Base-by-base conservation (phyloP, 257 asterid species). In the Nicotiana benthamiana region DNA sequence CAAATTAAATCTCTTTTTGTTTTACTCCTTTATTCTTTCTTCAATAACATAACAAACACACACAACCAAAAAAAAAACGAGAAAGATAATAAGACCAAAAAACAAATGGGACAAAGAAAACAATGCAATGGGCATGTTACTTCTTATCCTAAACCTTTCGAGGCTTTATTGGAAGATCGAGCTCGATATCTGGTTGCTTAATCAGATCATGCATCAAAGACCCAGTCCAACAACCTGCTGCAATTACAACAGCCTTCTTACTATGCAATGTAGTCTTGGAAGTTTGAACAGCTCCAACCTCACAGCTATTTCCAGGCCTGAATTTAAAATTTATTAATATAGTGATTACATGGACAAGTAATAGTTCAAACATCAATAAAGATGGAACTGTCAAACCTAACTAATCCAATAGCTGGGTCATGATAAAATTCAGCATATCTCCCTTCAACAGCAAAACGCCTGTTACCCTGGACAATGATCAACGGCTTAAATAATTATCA, bases 211-310 rank as follows among this genome's bases (percentile, higher is more conserved):
- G 87, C 88, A 93, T 87, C 89, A 95, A 84, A 52, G 96, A 87
- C 54, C 98, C 99, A 86, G 90, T 95, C 99, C 99, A 95, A 81
- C 93, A 93, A 82, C 99, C 99, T 26, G 98, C 92, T 68, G 99
- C 97, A 87, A 93, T 64, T 30, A 95, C 85, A 77, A 92, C 93
- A 87, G 98, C 97, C 87, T 91, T 90, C 86, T 86, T 90, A 82
- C 94, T 57, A 10, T 30, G 87, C 87, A 95, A 83, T 70, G 87
- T 90, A 59, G 79, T 85, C 86, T 90, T 95, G 80, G 91, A 87
- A 82, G 99, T 95, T 88, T 92, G 92, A 87, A 95, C 93, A 59
- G 90, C 98, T 54, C 86, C 89, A 88, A 92, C 87, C 82, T 87
- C 92, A 53, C 97, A 93, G 43, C 77, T 86, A 85, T 86, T 89